Evolutionary conservation across 805 yeast genomes (phyloP).

Genomic region (Barnettozyma wickerhamii): DNA sequence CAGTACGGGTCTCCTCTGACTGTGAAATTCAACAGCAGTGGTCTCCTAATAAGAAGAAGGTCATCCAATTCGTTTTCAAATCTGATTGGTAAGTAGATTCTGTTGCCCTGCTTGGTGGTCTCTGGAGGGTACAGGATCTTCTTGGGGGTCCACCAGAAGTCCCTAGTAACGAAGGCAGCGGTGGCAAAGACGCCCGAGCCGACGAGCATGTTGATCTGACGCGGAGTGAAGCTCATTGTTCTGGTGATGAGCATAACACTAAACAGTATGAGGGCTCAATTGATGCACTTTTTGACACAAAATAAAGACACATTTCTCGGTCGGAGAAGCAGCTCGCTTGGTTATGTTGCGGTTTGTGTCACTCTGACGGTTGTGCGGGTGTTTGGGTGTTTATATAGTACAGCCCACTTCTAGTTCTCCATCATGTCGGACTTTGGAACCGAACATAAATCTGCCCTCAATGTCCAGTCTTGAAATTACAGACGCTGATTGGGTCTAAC

Average conservation of each 20-base stretch:
- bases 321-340: no score
- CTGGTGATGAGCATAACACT: constrained; percentile 1
- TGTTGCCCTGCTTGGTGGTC: constrained; percentile 29
- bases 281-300: neutral
- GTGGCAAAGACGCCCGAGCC: constrained; percentile 25
- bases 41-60: constrained; percentile 45
- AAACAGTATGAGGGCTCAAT: neutral
- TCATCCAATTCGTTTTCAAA: constrained; percentile 57
- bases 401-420: no score
- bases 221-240: constrained; percentile 14
- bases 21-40: constrained; percentile 70
- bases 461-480: no score
- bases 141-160: constrained; percentile 31
- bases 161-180: constrained; percentile 20
- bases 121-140: constrained; percentile 36
- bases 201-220: constrained; percentile 19
- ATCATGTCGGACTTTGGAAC: no score
- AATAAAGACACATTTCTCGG: no score
- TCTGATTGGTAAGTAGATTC: constrained; percentile 50
- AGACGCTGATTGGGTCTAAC: no score
- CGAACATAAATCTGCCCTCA: no score
- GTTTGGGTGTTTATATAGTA: no score
- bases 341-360: no score
- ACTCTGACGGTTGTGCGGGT: no score
- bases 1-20: constrained; percentile 58